phyloP scores from a whole-genome alignment of 257 asterid genomes.

The Euphrasia confusa region DNA sequence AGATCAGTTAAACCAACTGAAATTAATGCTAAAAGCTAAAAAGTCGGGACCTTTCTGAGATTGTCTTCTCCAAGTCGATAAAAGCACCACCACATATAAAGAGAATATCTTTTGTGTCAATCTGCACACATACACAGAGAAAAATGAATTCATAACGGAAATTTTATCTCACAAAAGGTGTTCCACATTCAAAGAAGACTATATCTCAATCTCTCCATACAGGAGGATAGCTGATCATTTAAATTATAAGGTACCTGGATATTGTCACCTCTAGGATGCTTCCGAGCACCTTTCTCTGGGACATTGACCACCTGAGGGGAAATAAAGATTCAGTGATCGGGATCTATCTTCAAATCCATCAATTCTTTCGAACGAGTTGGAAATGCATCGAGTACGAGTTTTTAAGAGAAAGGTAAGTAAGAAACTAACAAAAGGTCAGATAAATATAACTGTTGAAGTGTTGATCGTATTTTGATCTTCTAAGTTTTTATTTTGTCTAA shows the following conservation, averaged over 20 bases:
- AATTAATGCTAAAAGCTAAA: neutral
- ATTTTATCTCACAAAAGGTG: neutral
- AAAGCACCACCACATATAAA: conserved; percentile 98
- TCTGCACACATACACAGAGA: conserved; percentile 36
- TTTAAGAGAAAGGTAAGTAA: neutral
- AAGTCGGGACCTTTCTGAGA: conserved; percentile 76
- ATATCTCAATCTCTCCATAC: neutral
- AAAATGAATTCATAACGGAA: neutral
- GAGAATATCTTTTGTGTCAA: conserved; percentile 97
- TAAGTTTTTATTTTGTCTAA: neutral
- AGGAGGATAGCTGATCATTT: neutral
- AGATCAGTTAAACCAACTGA: conserved; percentile 11
- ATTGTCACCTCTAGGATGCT: conserved; percentile 99
- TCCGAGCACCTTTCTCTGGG: conserved; percentile 98
- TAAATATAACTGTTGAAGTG: neutral
- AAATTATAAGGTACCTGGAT: conserved; percentile 58
- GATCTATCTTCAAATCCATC: conserved; percentile 8
- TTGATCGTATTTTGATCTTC: neutral
- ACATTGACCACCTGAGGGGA: conserved; percentile 82
- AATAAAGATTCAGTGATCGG: conserved; percentile 25
- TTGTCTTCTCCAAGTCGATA: conserved; percentile 93
- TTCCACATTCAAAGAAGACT: neutral
- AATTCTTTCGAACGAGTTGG: neutral
- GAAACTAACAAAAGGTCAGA: neutral
- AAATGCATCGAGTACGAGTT: neutral